These are phyloP conservation scores for Pugionium dolabratum DNA, from an alignment of 345 rosid genomes.

Conservation along the genomic window DNA sequence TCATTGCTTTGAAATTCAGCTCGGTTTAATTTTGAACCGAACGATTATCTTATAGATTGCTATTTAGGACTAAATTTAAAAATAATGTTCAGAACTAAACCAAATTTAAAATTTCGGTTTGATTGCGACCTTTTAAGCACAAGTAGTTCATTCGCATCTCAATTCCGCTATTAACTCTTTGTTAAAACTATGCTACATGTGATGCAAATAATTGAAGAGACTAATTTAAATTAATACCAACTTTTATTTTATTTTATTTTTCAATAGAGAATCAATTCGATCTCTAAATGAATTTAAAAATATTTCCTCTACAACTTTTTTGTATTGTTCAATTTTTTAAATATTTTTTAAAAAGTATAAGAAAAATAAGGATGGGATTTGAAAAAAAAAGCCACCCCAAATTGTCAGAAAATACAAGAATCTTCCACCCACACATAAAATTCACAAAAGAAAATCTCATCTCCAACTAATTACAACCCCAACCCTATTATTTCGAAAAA, in stretches of 20 bases:
- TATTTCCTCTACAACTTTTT: slow-evolving; percentile 26
- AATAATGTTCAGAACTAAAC: too few relatives aligned
- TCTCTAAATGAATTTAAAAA: too few relatives aligned
- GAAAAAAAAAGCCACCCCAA: slow-evolving; percentile 21
- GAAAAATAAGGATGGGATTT: slow-evolving; percentile 22
- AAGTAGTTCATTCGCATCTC: not conserved
- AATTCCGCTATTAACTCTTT: not conserved
- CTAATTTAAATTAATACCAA: not conserved
- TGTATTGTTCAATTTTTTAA: slow-evolving; percentile 10
- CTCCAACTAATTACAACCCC: slow-evolving; percentile 37
- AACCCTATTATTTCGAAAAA: slow-evolving; percentile 24
- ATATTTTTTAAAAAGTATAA: slow-evolving; percentile 9
- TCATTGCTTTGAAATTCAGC: too few relatives aligned
- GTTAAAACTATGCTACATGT: not conserved
- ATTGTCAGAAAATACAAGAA: slow-evolving; percentile 29
- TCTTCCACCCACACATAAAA: slow-evolving; percentile 4
- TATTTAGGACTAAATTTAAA: too few relatives aligned
- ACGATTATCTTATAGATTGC: too few relatives aligned
- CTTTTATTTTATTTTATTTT: too few relatives aligned
- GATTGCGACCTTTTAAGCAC: too few relatives aligned
- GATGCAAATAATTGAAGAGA: slow-evolving; percentile 19
- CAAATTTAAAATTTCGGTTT: too few relatives aligned
- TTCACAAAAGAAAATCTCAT: slow-evolving; percentile 13
- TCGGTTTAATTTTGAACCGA: too few relatives aligned
- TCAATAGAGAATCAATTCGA: slow-evolving; percentile 34